Base-by-base conservation (phyloP, 768 basidiomycete species). In the Tylopilus intermedius region DNA sequence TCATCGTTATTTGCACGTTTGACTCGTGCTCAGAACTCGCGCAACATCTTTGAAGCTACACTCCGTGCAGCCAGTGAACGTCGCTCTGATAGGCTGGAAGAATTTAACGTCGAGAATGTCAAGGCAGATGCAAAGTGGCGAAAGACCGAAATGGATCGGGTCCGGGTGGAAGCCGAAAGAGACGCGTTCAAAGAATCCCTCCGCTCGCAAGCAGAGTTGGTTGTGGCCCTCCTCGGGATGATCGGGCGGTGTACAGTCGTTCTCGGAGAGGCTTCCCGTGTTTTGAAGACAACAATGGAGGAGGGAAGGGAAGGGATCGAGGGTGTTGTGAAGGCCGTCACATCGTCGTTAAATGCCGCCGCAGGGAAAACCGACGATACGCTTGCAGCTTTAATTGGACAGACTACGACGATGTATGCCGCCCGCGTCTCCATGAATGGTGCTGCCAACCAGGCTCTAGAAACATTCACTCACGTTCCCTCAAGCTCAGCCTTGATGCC, bases 21-120 rank as follows among this genome's bases (percentile, higher is more conserved):
- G 27, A 79, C 82, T 62, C 81, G 84, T 5, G 85, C 89, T 3
- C 77, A 77, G 52, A 93, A 91, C 64, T 83, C 88, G 4, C 76
- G 73, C 55, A 82, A 85, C 30, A 87, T 93, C 78, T 90, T 93
- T 62, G 88, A 90, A 44, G 90, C 88, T 14, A 89, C 87, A 35
- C 79, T 93, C 64, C 81, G 87, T n/a, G 89, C 89, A 14, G 83
- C 85, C 45, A 82, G 85, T 32, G 88, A 94, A 62, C 76, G 91
- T 49, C 83, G 79, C 55, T 88, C 85, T 4, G 88, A 90, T 57
- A 83, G 83, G 58, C 70, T 91, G 33, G 91, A 92, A 63, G 86
- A 90, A 26, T 61, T 79, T 37, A 79, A 76, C 60, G 65, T 82
- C 24, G 84, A 89, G 54, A 86, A 80, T 57, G 72, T 94, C 62